phyloP scores from a whole-genome alignment of 2,329 filamentous ascomycete species.

The Endothia cerciana region DNA sequence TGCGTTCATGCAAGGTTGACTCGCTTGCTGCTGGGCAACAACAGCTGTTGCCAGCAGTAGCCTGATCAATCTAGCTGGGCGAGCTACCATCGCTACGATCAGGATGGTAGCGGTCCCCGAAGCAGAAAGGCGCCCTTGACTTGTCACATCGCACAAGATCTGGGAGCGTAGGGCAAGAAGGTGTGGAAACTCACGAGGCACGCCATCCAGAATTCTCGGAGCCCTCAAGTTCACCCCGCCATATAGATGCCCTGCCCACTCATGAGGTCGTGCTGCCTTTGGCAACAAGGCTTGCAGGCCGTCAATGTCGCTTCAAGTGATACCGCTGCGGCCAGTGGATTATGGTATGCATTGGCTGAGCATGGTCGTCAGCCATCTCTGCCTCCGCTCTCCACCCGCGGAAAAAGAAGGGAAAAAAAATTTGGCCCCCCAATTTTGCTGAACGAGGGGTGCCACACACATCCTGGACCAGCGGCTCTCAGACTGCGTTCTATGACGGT shows the following conservation, averaged over 20 bases:
- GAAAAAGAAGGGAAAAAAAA: not conserved
- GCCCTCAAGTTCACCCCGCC: constrained; percentile 33
- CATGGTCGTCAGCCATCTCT: constrained; percentile 7
- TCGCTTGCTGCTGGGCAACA: constrained; percentile 30
- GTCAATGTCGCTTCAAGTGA: constrained; percentile 34
- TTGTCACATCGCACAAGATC: constrained; percentile 58
- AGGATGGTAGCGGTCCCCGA: constrained; percentile 21
- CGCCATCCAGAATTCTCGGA: constrained; percentile 31
- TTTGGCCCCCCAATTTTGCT: not conserved
- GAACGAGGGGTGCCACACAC: not conserved
- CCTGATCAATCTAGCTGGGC: constrained; percentile 21
- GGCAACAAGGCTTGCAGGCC: constrained; percentile 35
- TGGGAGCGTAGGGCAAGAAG: constrained; percentile 41
- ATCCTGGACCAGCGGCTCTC: not conserved
- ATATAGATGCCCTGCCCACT: constrained; percentile 12
- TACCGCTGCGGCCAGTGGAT: constrained; percentile 35
- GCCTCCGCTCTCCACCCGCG: too few relatives aligned
- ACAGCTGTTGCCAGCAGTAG: constrained; percentile 26
- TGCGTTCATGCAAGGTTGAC: constrained; percentile 31
- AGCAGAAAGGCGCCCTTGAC: constrained; percentile 41
- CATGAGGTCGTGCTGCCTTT: constrained; percentile 30
- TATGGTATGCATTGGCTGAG: constrained; percentile 34
- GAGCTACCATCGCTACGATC: constrained; percentile 24
- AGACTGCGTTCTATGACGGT: too few relatives aligned
- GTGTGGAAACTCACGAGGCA: constrained; percentile 39